Evolutionary conservation across 2,329 filamentous ascomycete genomes (phyloP).

Genomic region (Decorospora gaudefroyi): DNA sequence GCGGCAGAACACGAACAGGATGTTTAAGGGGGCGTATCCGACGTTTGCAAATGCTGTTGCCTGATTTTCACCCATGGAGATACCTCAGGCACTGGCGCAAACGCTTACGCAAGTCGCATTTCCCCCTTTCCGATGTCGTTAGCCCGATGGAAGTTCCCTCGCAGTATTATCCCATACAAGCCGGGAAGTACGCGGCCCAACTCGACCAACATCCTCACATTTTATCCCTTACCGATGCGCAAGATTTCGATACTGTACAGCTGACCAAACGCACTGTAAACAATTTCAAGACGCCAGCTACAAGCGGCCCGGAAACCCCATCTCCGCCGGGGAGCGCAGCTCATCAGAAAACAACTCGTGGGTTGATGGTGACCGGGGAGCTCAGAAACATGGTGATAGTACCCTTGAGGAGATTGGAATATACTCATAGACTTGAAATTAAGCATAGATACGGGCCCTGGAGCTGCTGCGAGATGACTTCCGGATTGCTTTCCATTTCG

Average conservation of each 20-base stretch:
- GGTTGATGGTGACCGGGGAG: not conserved
- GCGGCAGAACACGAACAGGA: conserved; percentile 1
- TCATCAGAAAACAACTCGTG: not conserved
- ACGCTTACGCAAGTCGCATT: conserved; percentile 17
- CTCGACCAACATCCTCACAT: too few species aligned
- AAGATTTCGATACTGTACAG: too few species aligned
- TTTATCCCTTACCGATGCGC: too few species aligned
- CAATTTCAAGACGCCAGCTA: too few species aligned
- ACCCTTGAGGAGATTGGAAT: not conserved
- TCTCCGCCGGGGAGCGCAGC: not conserved
- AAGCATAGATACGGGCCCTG: not conserved
- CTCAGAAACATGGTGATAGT: not conserved
- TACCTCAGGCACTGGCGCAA: conserved; percentile 28
- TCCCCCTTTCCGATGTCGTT: too few species aligned
- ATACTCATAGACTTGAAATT: not conserved
- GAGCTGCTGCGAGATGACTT: not conserved
- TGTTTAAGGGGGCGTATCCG: not conserved
- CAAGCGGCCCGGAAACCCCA: not conserved
- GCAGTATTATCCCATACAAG: too few species aligned
- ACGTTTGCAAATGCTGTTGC: conserved; percentile 10
- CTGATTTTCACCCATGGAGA: conserved; percentile 11
- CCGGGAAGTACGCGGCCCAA: too few species aligned
- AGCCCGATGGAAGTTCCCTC: too few species aligned
- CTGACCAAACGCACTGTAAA: too few species aligned
- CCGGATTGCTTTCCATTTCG: not conserved